Evolutionary conservation across 192 early-diverging fungal genomes (phyloP), one percentile per base, ranked within the genome.

Genomic region (Podila clonocystis): DNA sequence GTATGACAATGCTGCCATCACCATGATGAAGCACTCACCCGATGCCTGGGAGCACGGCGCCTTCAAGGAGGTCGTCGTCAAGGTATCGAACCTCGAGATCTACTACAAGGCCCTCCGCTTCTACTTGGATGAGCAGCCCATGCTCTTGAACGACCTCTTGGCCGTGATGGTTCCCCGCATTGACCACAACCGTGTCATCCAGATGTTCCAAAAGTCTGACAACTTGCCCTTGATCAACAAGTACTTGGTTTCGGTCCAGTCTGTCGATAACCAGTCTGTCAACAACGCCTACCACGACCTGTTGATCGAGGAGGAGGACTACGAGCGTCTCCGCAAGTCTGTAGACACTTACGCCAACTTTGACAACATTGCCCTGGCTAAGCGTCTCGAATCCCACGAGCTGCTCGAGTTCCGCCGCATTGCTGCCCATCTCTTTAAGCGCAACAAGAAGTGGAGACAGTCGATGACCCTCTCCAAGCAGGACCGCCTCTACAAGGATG

Each of bases 221-320:
- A 98, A 99, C 86, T 85, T 98, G 63, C 98, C 98, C 5, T 85
- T 99, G 70, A 95, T 99, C 89, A 98, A 97, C 76, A 91, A 92
- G 64, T 99, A 99, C 83, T 85, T 99, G 74, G 91, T 99, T 38
- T 88, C 97, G 20, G 96, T 98, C n/a, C 97, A 98, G 82, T 69
- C 91, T 73, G 88, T 91, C 65, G 98, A 99, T 88, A 98, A 97
- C 88, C 86, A 91, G 84, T 91, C 96, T 1, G 95, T 99, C 73
- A 99, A 99, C 87, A 91, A 88, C 55, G 96, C 97, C 2, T 95
- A 95, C 87, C 97, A 98, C 75, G 98, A 98, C 67, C 82, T 99
- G 62, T 88, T 97, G 67, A 97, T 98, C 67, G 98, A 99, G 85
- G 98, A 99, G 87, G 97, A 98, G 82, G 97, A 99, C 78, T 98